phyloP scores from a whole-genome alignment of 306 rosid species.

The Castanea sativa region DNA sequence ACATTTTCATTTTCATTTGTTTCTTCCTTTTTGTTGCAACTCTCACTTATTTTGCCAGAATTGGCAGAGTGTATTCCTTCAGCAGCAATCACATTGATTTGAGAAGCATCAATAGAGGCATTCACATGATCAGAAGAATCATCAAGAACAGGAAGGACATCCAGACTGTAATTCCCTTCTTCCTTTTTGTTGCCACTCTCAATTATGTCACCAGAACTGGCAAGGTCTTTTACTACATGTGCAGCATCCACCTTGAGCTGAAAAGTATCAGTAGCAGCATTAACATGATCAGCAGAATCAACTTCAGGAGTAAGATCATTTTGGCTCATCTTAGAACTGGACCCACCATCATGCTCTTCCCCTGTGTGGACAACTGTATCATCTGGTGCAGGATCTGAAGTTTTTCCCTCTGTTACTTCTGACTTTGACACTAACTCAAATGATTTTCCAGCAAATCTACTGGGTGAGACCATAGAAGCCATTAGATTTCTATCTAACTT shows the following conservation, averaged over 20 bases:
- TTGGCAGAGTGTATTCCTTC: slow-evolving; percentile 18
- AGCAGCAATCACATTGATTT: slow-evolving; percentile 27
- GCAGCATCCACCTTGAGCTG: slow-evolving; percentile 31
- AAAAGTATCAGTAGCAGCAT: slow-evolving; percentile 8
- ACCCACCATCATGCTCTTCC: slow-evolving; percentile 24
- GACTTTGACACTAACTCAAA: slow-evolving; percentile 23
- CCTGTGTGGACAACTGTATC: slow-evolving; percentile 29
- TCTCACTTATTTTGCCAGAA: slow-evolving; percentile 27
- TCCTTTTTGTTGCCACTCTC: slow-evolving; percentile 32
- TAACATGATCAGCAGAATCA: slow-evolving; percentile 30
- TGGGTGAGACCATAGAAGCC: slow-evolving; percentile 26
- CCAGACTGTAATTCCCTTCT: slow-evolving; percentile 32
- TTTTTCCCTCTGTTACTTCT: slow-evolving; percentile 27
- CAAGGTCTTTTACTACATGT: slow-evolving; percentile 11
- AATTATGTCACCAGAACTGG: slow-evolving; percentile 21
- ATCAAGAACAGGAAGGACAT: slow-evolving; percentile 34
- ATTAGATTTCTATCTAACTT: slow-evolving; percentile 15
- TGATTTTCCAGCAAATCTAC: slow-evolving; percentile 28
- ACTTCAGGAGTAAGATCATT: slow-evolving; percentile 28
- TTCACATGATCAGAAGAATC: slow-evolving; percentile 8
- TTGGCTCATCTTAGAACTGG: slow-evolving; percentile 28
- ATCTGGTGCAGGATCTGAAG: slow-evolving; percentile 29
- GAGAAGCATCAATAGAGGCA: slow-evolving; percentile 15
- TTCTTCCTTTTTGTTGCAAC: slow-evolving; percentile 34
- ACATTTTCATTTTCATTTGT: slow-evolving; percentile 27